A percentile compares a stretch with the other conserved stretches of the same genome.
These are phyloP conservation scores for Erythrophleum ivorense DNA, from an alignment of 331 rosid species.

Conservation along the genomic window DNA sequence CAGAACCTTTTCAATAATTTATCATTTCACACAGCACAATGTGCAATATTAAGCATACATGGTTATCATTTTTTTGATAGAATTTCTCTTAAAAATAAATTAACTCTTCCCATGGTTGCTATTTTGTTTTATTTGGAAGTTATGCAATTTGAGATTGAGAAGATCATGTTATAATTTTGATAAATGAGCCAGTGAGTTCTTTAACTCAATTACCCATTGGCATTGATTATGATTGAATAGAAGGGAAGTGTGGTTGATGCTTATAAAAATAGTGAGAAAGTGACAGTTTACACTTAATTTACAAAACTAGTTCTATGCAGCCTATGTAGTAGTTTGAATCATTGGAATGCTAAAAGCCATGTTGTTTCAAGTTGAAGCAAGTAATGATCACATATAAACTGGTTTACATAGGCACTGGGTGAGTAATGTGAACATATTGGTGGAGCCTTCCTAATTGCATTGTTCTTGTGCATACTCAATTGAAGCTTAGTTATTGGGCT, in stretches of 20 bases:
- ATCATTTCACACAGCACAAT: neutral
- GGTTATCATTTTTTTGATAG: neutral
- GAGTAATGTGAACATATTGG: neutral
- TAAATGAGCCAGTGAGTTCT: neutral
- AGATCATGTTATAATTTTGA: neutral
- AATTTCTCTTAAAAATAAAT: neutral
- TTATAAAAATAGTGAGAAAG: neutral
- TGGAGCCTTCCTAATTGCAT: conserved; percentile 14
- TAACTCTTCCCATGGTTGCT: neutral
- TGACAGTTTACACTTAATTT: neutral
- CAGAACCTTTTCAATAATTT: neutral
- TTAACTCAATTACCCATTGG: neutral
- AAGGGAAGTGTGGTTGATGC: neutral
- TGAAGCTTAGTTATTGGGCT: conserved; percentile 9
- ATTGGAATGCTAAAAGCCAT: conserved; percentile 2
- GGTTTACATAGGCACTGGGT: neutral
- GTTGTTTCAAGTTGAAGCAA: neutral
- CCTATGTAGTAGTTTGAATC: neutral
- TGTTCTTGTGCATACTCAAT: conserved; percentile 13
- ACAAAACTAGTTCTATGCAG: neutral
- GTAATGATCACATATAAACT: conserved; percentile 11
- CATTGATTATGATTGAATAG: neutral
- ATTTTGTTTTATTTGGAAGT: neutral
- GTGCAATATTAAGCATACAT: neutral
- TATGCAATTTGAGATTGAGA: neutral